Base-by-base conservation (phyloP, 2,329 filamentous ascomycete species). In the Allantophomopsis cytisporea region DNA sequence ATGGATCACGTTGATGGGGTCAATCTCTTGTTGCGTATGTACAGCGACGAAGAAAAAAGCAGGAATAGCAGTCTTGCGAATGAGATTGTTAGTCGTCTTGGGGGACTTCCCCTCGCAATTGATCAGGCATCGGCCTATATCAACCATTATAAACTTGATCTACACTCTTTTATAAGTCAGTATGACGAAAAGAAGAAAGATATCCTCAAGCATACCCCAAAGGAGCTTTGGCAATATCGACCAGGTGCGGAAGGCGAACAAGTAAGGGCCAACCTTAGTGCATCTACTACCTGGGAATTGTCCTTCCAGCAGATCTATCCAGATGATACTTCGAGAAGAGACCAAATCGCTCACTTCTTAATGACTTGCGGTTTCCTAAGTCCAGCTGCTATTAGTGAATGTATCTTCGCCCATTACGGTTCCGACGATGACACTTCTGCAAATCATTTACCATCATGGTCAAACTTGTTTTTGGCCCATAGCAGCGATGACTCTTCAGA, bases 91-190 rank as follows among this genome's bases (percentile, higher is more conserved):
- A 8, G 21, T 13, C 35, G 31, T 18, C 31, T 39, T 8, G 38
- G 38, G 7, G 28, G 31, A 16, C 38, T 35, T n/a, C n/a, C 38
- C 17, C 31, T 39, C 11, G 38, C 38, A 13, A 39, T 39, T 35
- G 38, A 39, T 8, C 38, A 39, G 16, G 38, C 31, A 20, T 15
- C 30, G 10, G 38, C 38, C 6, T 39, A 39, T 31, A 39, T 39
- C 16, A 4, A 10, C 7, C 13, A 20, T 7, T 15, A 20, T 8
- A 17, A 16, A 13, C 14, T 39, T 12, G 30, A 30, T n/a, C 30
- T 39, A 7, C 16, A 17, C 7, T n/a, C 14, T 3, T 39, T 39
- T 20, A 23, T 39, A 20, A 21, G 11, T 23, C 6, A 15, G 13
- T 39, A 39, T 23, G 31, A 39, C 16, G 16, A 2, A 6, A 35